Evolutionary conservation across 495 filamentous ascomycete species (phyloP).

Genomic region (Apiosordaria backusii): DNA sequence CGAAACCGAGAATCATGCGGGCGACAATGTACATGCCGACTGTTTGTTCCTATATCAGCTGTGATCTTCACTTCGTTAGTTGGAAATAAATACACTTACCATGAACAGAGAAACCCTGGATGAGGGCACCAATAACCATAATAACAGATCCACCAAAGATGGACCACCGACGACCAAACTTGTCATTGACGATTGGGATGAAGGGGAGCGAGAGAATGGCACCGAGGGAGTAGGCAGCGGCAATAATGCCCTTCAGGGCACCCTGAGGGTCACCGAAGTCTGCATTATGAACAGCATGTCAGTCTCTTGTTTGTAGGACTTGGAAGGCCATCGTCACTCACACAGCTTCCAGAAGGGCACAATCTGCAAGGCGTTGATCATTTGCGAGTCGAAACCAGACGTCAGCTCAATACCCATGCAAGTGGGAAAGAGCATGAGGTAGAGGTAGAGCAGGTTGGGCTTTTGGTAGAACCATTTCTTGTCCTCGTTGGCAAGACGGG

Average conservation of each 20-base stretch:
- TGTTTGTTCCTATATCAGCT: constrained; percentile 13
- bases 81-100: constrained; percentile 22
- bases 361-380: constrained; percentile 67
- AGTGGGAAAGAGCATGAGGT: constrained; percentile 58
- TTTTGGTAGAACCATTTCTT: constrained; percentile 57
- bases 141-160: constrained; percentile 57
- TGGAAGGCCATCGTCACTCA: constrained; percentile 23
- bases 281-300: constrained; percentile 13
- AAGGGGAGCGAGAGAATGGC: constrained; percentile 47
- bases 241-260: constrained; percentile 34
- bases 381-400: constrained; percentile 66
- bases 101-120: constrained; percentile 43
- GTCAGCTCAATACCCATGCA: constrained; percentile 71
- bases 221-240: constrained; percentile 37
- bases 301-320: background rate
- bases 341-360: constrained; percentile 53
- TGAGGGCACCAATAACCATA: constrained; percentile 57
- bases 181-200: constrained; percentile 48
- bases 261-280: constrained; percentile 39
- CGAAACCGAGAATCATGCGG: constrained; percentile 62
- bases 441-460: constrained; percentile 56
- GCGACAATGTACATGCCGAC: constrained; percentile 62
- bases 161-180: constrained; percentile 48
- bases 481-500: constrained; percentile 49
- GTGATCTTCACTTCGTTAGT: background rate